These are phyloP conservation scores for Pichia ethanolica DNA, from an alignment of 805 yeast species.

Conservation along the genomic window DNA sequence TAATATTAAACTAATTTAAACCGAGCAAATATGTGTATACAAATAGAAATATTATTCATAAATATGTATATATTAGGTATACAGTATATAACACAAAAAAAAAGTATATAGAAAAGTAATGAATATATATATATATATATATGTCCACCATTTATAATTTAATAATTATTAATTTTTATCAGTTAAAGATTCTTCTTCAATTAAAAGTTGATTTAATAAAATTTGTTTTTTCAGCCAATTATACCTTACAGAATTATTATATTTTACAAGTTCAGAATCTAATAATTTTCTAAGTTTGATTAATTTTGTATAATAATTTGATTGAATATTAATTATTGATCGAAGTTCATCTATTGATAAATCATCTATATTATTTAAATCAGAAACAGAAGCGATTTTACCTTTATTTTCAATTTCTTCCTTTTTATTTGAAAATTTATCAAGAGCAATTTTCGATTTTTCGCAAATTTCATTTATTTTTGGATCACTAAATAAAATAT, in stretches of 20 bases:
- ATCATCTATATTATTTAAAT: slow-evolving; percentile 10
- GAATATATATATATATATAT: no score
- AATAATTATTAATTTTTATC: not conserved
- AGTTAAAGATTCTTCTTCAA: slow-evolving; percentile 1
- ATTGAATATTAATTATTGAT: slow-evolving; percentile 14
- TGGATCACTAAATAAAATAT: slow-evolving; percentile 13
- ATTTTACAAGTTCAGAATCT: slow-evolving; percentile 16
- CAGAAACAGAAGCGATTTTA: slow-evolving; percentile 4
- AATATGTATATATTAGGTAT: no score
- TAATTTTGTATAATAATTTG: slow-evolving; percentile 17
- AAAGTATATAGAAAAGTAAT: no score
- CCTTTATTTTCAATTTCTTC: slow-evolving; percentile 1
- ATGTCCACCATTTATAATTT: not conserved
- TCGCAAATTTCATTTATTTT: slow-evolving; percentile 6
- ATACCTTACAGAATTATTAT: slow-evolving; percentile 14
- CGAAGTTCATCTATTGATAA: slow-evolving; percentile 13
- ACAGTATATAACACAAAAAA: no score
- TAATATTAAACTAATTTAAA: no score
- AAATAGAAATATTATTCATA: no score
- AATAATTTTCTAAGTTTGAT: slow-evolving; percentile 13
- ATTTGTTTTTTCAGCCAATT: slow-evolving; percentile 25
- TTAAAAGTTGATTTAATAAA: slow-evolving; percentile 13
- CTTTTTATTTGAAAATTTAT: slow-evolving; percentile 3
- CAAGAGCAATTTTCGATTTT: slow-evolving; percentile 7
- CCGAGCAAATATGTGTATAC: no score